Conservation (phyloP, 1,284 basidiomycete genomes). For the Butyriboletus regius region DNA sequence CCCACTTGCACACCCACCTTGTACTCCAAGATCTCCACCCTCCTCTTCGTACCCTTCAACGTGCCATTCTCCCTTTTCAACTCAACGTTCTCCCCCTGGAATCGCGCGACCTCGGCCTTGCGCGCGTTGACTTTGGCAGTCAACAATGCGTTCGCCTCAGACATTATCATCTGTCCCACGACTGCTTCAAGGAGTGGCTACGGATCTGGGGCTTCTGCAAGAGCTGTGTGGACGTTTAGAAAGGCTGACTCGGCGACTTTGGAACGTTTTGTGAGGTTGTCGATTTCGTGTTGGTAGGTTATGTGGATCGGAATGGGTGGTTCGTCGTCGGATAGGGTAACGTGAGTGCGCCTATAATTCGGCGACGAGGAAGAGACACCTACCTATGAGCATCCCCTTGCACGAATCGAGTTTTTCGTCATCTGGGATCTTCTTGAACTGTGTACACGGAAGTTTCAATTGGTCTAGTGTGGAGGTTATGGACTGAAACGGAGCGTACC, state of each 20-base stretch:
- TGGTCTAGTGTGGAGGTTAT: background rate
- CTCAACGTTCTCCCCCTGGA: constrained; percentile 74
- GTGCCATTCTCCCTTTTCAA: constrained; percentile 56
- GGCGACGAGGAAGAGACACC: background rate
- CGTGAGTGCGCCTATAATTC: background rate
- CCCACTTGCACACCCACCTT: constrained; percentile 70
- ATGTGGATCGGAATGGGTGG: background rate
- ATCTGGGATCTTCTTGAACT: constrained; percentile 89
- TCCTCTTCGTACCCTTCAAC: constrained; percentile 57
- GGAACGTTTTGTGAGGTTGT: constrained; percentile 84
- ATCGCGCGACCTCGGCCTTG: constrained; percentile 61
- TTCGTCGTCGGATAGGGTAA: background rate
- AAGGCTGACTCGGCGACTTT: constrained; percentile 91
- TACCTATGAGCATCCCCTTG: constrained; percentile 82
- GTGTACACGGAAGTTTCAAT: constrained; percentile 38
- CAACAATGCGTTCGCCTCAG: constrained; percentile 35
- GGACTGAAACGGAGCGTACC: constrained; percentile 41
- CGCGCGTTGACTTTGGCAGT: constrained; percentile 63
- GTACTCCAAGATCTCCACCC: constrained; percentile 72
- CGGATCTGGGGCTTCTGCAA: constrained; percentile 92
- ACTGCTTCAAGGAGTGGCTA: constrained; percentile 92
- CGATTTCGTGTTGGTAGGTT: constrained; percentile 96
- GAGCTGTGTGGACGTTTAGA: constrained; percentile 84
- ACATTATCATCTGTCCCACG: constrained; percentile 84
- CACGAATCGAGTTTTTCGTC: constrained; percentile 77